These are phyloP conservation scores for Batkoa obscura DNA, from an alignment of 371 early-diverging fungal genomes.

Conservation along the genomic window DNA sequence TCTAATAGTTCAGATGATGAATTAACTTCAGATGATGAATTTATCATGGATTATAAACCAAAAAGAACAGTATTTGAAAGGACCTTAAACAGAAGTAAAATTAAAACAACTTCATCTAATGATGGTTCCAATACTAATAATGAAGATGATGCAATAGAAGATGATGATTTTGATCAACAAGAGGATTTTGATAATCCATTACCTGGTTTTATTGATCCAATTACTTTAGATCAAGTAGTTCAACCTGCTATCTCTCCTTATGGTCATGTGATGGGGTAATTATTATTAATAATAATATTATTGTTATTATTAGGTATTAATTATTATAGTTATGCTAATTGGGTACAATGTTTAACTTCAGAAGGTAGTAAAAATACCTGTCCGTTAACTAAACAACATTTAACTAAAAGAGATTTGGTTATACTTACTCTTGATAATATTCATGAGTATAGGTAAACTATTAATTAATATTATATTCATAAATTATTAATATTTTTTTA, in stretches of 20 bases:
- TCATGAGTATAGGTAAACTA: conserved; percentile 32
- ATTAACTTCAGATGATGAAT: neutral
- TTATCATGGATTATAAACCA: too few species aligned
- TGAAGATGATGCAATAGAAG: conserved; percentile 5
- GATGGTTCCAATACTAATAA: too few species aligned
- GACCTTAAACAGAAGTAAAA: neutral
- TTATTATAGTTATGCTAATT: conserved; percentile 40
- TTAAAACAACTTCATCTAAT: too few species aligned
- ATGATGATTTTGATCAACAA: conserved; percentile 10
- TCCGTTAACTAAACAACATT: conserved; percentile 80
- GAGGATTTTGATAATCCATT: conserved; percentile 43
- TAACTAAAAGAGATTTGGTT: conserved; percentile 75
- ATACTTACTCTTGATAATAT: conserved; percentile 68
- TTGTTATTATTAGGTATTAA: neutral
- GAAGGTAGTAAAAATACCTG: conserved; percentile 64
- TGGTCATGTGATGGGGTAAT: conserved; percentile 81
- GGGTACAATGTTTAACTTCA: conserved; percentile 76
- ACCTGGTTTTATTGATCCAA: conserved; percentile 82
- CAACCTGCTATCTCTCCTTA: conserved; percentile 89
- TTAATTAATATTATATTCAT: neutral
- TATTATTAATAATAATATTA: neutral
- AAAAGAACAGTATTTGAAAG: neutral
- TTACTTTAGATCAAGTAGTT: conserved; percentile 72
- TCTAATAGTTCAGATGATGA: neutral
- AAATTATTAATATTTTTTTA: neutral